Evolutionary conservation across 2,329 filamentous ascomycete species (phyloP), one percentile per base, ranked within the genome.

Genomic region (Huntiella moniliformis): DNA sequence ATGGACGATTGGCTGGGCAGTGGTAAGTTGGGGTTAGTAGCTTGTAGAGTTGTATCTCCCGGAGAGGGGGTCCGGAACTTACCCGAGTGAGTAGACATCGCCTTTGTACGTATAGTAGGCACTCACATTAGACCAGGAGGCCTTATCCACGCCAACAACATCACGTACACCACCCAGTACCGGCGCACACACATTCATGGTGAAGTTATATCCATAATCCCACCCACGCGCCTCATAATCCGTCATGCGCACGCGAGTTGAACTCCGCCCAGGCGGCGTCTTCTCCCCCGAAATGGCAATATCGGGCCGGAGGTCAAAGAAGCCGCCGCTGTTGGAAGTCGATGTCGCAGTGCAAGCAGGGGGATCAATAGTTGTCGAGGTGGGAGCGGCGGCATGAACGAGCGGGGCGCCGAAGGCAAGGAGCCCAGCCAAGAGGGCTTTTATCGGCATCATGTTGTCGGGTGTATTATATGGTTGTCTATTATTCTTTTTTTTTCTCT

Each of bases 161-260:
- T 74, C 66, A 38, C 69, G 64, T 15, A 81, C 65, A 12, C 72
- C 64, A 53, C 81, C 74, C 12, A 86, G 70, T n/a, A 87, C 79
- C 1, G 81, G 67, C 33, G 70, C 77, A 63, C 83, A 91, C 54
- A 91, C 78, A 62, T 91, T 91, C 55, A 88, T 58, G 2, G 82
- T 88, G 56, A 91, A 91, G 63, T 88, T 88, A 52, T 75, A 74
- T 51, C 73, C 75, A 54, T 86, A 83, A 61, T 88, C 83, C 58
- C 77, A 81, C 32, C 83, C 83, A 49, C 71, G 72, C 5, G 79
- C 75, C 52, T 74, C 68, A 59, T 77, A 77, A 56, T 76, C 71
- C 31, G 63, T 61, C 7, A 61, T 60, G 44, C 43, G 45, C 8
- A 62, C 60, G 22, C 57, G 59, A 11, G 62, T 62, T 51, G 63